Conservation (phyloP, 2,329 filamentous ascomycete species). For the Erysiphe pisi region DNA sequence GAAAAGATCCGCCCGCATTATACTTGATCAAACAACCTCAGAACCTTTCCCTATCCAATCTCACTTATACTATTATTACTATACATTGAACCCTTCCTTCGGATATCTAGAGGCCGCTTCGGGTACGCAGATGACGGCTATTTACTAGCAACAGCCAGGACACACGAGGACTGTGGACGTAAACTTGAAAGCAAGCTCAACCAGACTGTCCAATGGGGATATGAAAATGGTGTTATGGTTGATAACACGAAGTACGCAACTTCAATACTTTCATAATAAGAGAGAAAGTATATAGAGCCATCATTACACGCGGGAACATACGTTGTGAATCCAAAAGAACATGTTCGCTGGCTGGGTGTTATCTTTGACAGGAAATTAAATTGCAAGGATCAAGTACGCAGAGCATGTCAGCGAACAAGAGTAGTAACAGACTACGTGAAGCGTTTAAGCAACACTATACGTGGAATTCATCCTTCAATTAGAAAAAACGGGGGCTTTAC, state of each 20-base stretch:
- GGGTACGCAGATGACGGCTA: slow-evolving; percentile 21
- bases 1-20: not conserved
- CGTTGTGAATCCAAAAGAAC: not conserved
- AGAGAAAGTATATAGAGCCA: slow-evolving; percentile 2
- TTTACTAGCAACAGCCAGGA: not conserved
- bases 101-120: not conserved
- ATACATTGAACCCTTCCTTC: not conserved
- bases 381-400: not conserved
- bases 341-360: not conserved
- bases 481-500: not conserved
- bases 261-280: not conserved
- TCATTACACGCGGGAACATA: not conserved
- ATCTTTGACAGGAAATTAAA: slow-evolving; percentile 3
- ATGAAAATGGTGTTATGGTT: not conserved
- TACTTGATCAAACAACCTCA: slow-evolving; percentile 15
- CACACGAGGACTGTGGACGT: not conserved
- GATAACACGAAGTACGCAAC: not conserved
- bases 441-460: not conserved
- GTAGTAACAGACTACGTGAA: not conserved
- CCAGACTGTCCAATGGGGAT: not conserved
- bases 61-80: slow-evolving; percentile 14
- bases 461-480: not conserved
- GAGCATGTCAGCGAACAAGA: not conserved
- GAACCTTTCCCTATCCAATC: slow-evolving; percentile 14
- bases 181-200: not conserved